Base-by-base conservation (phyloP, 2,329 filamentous ascomycete genomes). In the Ophiostoma fasciatum region DNA sequence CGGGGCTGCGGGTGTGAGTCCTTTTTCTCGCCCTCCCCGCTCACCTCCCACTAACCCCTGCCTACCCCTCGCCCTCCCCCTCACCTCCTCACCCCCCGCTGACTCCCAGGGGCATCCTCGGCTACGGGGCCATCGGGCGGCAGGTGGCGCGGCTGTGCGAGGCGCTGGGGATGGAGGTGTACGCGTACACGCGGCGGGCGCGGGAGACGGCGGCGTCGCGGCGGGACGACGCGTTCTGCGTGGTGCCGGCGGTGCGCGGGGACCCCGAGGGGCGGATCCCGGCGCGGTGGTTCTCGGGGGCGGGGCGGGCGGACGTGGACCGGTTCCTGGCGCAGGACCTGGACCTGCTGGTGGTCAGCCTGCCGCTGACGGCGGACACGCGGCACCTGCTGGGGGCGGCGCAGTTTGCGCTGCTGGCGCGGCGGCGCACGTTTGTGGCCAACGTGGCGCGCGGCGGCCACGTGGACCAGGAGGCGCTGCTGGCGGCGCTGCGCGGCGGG, bases 171-270 rank as follows among this genome's bases (percentile, higher is more conserved):
- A 77, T 82, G 67, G 63, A 73, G 20, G 70, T 88, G 1, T 63
- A 84, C 49, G 82, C 81, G 1, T 85, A 80, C 58, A 88, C 81
- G 0, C 74, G 80, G 0, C 71, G 71, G 18, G 69, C 78, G 1
- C 74, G 78, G 13, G 52, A 61, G 8, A 83, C 79, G 0, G 67
- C 74, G 0, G 74, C 75, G 37, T 78, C 74, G 1, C 68, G 68
- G 30, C 60, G 56, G 20, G 80, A 88, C 53, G 51, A 57, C 12
- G 69, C 73, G 6, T 88, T 78, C 56, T n/a, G n/a, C n/a, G n/a
- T n/a, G n/a, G 69, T 77, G 23, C 71, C 82, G 0, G 71, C 74
- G 0, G 73, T 74, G 0, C 81, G 79, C 7, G 68, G 68, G 5
- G 68, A 72, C 34, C 59, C 60, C 2, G 56, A 63, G 0, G 68